phyloP scores from a whole-genome alignment of 495 filamentous ascomycete genomes.

The Aspergillus indologenus region DNA sequence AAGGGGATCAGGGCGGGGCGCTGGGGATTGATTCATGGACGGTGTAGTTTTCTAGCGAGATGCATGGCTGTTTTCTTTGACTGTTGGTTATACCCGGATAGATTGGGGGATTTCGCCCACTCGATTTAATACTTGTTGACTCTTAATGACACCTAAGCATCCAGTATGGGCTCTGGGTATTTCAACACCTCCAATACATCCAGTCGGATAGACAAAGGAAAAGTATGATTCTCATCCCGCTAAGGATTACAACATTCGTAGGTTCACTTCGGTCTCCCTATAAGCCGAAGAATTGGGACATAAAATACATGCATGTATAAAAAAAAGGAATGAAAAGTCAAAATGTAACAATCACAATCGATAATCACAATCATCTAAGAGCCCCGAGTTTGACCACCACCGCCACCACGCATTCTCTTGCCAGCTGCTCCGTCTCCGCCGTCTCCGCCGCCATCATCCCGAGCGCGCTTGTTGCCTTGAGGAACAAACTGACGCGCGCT shows the following conservation, averaged over 20 bases:
- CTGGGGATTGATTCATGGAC: neutral
- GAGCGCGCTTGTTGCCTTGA: conserved; percentile 59
- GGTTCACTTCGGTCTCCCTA: neutral
- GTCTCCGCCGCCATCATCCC: conserved; percentile 58
- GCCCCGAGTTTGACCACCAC: conserved; percentile 41
- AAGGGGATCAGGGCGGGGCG: no score
- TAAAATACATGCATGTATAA: conserved; percentile 12
- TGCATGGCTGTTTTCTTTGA: neutral
- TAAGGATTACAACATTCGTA: neutral
- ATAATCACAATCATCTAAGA: conserved; percentile 20
- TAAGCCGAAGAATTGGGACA: conserved; percentile 17
- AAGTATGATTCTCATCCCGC: neutral
- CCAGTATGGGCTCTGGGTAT: no score
- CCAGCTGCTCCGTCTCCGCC: conserved; percentile 39
- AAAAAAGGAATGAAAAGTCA: neutral
- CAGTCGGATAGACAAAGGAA: conserved; percentile 5
- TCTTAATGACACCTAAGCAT: no score
- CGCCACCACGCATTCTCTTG: conserved; percentile 53
- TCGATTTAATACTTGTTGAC: no score
- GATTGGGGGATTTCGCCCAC: neutral
- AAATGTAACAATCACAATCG: no score
- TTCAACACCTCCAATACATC: no score
- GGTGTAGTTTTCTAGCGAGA: neutral
- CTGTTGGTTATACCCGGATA: neutral
- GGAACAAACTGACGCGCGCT: conserved; percentile 61